Base-by-base conservation (phyloP, 805 yeast species). In the Brettanomyces bruxellensis region DNA sequence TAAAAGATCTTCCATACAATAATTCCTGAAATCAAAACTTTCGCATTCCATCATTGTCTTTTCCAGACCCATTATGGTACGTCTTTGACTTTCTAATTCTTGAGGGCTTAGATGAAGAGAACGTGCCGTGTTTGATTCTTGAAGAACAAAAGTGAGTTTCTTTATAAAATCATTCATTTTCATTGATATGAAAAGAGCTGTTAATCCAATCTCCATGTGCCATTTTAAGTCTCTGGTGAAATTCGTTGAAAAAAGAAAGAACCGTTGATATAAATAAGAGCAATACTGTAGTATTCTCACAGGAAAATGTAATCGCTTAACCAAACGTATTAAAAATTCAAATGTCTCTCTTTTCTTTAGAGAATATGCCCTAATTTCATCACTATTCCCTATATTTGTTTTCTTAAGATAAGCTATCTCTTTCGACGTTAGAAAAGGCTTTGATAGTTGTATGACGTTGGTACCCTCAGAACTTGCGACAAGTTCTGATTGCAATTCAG, bases 131-230 rank as follows among this genome's bases (percentile, higher is more conserved):
- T 72, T 69, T 34, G 75, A 75, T 13, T 72, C 77, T 3, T 64
- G 60, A 40, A 82, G 73, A 11, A 88, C 71, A 40, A 84, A 86
- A 45, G 78, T 70, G 13, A 83, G 61, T 54, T 84, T 84, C 60
- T 87, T 88, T 38, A 88, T 81, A 38, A 89, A 86, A 57, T 89
- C 96, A 57, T 86, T 95, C 51, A 81, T 79, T 61, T 89, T 87
- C 39, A 82, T 69, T 3, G 95, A 84, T 13, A 86, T 67, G 47
- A 85, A 75, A 6, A 89, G 59, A 45, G 88, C 75, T 8, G 91
- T 74, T 7, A 82, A 63, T 0, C 86, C 86, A n/a, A 86, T 75
- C 40, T 82, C 81, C 51, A 71, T 71, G 40, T 80, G 78, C 45
- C 50, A 42, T 30, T 44, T 54, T 25, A 73, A 69, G 22, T 67